Evolutionary conservation across 106 monocot species (phyloP).

Genomic region (Cymbidium sinense): DNA sequence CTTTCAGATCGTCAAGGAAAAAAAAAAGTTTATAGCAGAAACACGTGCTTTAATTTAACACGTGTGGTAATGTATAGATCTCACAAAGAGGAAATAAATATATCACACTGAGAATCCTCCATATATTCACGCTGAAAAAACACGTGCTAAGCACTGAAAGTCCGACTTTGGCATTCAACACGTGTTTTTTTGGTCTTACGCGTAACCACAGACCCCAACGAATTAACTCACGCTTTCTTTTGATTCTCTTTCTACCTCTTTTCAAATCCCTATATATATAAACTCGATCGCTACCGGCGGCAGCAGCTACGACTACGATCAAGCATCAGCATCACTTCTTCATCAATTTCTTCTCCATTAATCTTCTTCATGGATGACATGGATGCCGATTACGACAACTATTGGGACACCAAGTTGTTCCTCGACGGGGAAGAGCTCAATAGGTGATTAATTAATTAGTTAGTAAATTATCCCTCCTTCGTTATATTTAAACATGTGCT

Average conservation of each 20-base stretch:
- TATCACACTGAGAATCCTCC: too few species aligned
- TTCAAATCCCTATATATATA: neutral
- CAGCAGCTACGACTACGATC: neutral
- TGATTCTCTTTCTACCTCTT: too few species aligned
- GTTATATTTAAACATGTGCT: neutral
- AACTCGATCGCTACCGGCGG: neutral
- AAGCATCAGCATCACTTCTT: neutral
- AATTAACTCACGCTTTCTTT: too few species aligned
- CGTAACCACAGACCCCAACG: neutral
- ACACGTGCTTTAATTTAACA: too few species aligned
- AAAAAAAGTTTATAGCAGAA: too few species aligned
- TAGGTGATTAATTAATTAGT: slow-evolving; percentile 5
- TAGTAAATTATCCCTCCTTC: neutral
- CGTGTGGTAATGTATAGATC: too few species aligned
- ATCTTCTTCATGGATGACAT: slow-evolving; percentile 21
- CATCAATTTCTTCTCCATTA: neutral
- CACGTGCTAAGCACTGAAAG: neutral
- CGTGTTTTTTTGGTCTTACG: neutral
- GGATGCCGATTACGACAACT: slow-evolving; percentile 31
- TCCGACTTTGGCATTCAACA: neutral
- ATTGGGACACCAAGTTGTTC: slow-evolving; percentile 45
- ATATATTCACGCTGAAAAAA: neutral
- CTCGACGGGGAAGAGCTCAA: slow-evolving; percentile 31
- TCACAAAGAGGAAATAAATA: too few species aligned
- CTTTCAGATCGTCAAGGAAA: too few species aligned